A percentile compares a stretch with the other conserved stretches of the same genome.
Evolutionary conservation across 2,329 filamentous ascomycete genomes (phyloP).

Genomic region (Diaporthe eres): DNA sequence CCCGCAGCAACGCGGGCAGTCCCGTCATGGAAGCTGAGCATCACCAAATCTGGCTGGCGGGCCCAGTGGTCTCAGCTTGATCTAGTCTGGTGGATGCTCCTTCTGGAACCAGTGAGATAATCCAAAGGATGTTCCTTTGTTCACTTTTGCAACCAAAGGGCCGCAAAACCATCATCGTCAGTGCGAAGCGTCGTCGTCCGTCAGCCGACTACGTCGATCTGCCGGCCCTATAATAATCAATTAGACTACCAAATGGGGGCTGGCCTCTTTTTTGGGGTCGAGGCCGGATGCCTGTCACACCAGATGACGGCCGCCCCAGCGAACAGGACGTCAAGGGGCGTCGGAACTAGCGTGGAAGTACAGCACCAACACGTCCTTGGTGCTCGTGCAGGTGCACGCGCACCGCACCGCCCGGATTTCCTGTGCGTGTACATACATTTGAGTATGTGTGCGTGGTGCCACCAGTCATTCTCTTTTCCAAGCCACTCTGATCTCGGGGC

Average conservation of each 20-base stretch:
- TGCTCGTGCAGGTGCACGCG: neutral
- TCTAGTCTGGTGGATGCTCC: neutral
- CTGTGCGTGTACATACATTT: neutral
- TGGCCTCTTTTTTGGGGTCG: neutral
- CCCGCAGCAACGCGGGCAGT: neutral
- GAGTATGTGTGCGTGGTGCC: neutral
- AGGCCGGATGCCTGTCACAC: conserved; percentile 1
- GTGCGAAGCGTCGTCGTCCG: neutral
- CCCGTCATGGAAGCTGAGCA: neutral
- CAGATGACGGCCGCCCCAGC: neutral
- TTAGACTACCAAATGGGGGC: neutral
- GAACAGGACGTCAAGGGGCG: conserved; percentile 1
- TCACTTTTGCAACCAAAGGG: neutral
- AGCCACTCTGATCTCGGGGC: conserved; percentile 17
- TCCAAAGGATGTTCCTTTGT: neutral
- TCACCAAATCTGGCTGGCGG: neutral
- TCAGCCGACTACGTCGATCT: neutral
- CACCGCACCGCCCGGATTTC: neutral
- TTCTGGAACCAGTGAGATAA: neutral
- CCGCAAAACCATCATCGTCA: neutral
- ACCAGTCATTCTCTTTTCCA: neutral
- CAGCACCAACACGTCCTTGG: neutral
- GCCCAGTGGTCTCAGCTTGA: neutral
- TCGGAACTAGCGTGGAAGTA: neutral
- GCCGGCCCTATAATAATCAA: neutral